Evolutionary conservation across 768 basidiomycete species (phyloP).

Genomic region (Hemileccinum rubropunctum): DNA sequence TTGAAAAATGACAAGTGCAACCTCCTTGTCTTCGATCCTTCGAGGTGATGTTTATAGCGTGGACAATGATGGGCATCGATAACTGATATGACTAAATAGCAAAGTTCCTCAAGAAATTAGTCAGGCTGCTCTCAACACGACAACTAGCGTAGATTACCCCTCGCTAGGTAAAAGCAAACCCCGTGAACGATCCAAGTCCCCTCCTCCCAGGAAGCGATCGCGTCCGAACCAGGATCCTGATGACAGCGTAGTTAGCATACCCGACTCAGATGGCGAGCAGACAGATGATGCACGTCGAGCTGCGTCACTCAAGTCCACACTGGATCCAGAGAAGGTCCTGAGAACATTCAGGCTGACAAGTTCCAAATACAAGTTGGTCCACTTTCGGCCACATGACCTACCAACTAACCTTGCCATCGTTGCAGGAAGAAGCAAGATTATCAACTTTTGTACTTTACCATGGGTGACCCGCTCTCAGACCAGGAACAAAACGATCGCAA

Average conservation of each 20-base stretch:
- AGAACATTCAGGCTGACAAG: constrained; percentile 48
- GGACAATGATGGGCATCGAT: not conserved
- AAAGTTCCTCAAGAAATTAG: constrained; percentile 13
- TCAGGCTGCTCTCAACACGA: constrained; percentile 18
- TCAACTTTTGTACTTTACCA: constrained; percentile 82
- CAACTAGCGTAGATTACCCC: not conserved
- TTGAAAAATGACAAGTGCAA: constrained; percentile 53
- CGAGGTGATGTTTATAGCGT: constrained; percentile 41
- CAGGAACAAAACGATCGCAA: constrained; percentile 47
- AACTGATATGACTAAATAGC: constrained; percentile 10
- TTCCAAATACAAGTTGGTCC: constrained; percentile 38
- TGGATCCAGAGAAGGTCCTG: constrained; percentile 37
- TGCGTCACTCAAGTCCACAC: not conserved
- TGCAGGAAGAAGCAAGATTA: constrained; percentile 49
- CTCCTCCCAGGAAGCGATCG: constrained; percentile 28
- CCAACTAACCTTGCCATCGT: not conserved
- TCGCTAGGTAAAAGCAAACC: constrained; percentile 21
- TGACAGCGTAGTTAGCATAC: constrained; percentile 25
- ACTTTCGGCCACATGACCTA: not conserved
- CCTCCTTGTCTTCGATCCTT: constrained; percentile 79
- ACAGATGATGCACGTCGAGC: constrained; percentile 1
- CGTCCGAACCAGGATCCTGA: constrained; percentile 23
- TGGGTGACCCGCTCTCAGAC: constrained; percentile 59
- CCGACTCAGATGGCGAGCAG: constrained; percentile 15
- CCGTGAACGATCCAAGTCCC: constrained; percentile 19